Base-by-base conservation (phyloP, 2,329 filamentous ascomycete genomes). In the Cytospora chrysosperma region DNA sequence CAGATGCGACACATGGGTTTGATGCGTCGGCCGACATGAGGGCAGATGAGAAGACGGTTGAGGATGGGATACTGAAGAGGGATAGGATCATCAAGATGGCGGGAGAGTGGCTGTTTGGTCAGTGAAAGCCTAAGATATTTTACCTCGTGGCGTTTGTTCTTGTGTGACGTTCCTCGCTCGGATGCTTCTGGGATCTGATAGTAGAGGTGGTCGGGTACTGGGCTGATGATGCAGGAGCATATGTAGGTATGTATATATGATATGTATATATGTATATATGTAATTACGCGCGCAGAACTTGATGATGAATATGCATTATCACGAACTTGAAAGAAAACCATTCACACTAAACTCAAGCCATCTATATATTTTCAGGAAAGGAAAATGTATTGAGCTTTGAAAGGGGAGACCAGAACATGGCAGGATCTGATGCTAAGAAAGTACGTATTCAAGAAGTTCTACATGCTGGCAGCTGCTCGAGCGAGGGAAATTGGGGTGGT, bases 1-100 rank as follows among this genome's bases (percentile, higher is more conserved):
- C 74, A 12, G 72, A 75, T 61, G 66, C 65, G 1, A 53, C 72
- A 7, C 73, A 75, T 47, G 73, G 71, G 2, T 75, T 72, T 56
- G 73, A 75, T 54, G 69, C 71, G 66, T 53, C 68, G 2, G 61
- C 28, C 1, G 26, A 13, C 1, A 9, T 72, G 27, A 58, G 66
- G 5, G 58, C 56, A 5, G 73, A 73, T 50, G 54, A 67, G 12
- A 65, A 55, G 24, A 28, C 66, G 28, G 26, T 68, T 40, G 68
- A 69, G 34, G 72, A 75, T 47, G 70, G 67, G 50, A 28, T 13
- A 34, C 24, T 65, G 54, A 54, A 72, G 60, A 69, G 67, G 40
- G 71, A 74, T 43, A 69, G 62, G 51, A 43, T 67, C n/a, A 55
- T 62, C 7, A 30, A 50, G 52, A 43, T 51, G 59, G 27, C 47